phyloP scores from a whole-genome alignment of 257 asterid species.

The Solanum chilense region DNA sequence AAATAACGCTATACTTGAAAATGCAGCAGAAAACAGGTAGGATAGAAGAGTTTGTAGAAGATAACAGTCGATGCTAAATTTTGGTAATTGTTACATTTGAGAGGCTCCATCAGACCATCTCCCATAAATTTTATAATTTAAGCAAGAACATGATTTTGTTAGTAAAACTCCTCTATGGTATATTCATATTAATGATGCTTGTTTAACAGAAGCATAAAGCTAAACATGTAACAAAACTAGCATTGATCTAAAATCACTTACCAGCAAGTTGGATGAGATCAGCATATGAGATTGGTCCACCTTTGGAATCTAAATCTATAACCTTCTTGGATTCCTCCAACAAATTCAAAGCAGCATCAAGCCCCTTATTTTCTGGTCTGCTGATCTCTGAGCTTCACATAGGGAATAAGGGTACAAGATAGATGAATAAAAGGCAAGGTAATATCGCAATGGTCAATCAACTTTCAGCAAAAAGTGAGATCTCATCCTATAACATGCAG shows the following conservation, averaged over 20 bases:
- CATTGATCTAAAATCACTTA: background rate
- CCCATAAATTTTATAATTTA: background rate
- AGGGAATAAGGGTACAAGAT: slow-evolving; percentile 15
- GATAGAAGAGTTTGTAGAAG: background rate
- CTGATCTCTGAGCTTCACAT: slow-evolving; percentile 94
- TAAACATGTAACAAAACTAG: background rate
- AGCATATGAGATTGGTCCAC: slow-evolving; percentile 82
- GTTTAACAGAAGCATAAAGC: background rate
- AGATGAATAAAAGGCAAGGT: slow-evolving; percentile 7
- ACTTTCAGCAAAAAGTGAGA: background rate
- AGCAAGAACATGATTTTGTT: background rate
- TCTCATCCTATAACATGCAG: background rate
- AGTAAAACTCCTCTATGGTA: background rate
- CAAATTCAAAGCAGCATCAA: slow-evolving; percentile 47
- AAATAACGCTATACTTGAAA: background rate
- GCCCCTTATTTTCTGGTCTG: slow-evolving; percentile 89
- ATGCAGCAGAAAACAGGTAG: background rate
- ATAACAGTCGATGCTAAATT: background rate
- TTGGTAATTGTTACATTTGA: background rate
- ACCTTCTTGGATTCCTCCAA: slow-evolving; percentile 84
- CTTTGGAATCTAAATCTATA: slow-evolving; percentile 66
- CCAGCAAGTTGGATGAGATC: slow-evolving; percentile 66
- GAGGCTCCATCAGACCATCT: background rate
- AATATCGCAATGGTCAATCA: background rate
- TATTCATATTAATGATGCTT: background rate